phyloP scores from a whole-genome alignment of 768 basidiomycete genomes.

The Phanerochaete sordida region DNA sequence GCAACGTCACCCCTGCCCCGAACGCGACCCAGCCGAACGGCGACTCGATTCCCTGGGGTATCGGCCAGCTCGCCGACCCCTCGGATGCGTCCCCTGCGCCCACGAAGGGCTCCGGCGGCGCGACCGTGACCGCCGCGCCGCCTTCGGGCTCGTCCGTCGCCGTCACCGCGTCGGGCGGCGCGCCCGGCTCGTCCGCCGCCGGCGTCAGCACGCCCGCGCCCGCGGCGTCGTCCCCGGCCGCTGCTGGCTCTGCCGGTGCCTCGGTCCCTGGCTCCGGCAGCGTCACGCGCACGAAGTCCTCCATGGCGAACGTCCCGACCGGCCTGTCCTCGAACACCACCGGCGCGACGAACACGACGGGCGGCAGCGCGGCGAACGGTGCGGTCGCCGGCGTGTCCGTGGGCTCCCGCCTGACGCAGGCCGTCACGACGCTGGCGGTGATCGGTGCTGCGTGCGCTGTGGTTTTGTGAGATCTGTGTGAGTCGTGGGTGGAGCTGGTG shows the following conservation, averaged over 20 bases:
- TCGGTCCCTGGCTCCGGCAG: constrained; percentile 2
- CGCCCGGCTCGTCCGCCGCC: constrained; percentile 1
- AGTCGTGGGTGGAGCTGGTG: not conserved
- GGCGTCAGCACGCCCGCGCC: not conserved
- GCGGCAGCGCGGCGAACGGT: constrained; percentile 8
- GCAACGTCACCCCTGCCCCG: constrained; percentile 43
- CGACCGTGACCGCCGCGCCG: constrained; percentile 1
- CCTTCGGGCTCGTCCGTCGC: constrained; percentile 1
- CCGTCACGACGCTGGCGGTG: constrained; percentile 18
- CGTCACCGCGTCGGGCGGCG: not conserved
- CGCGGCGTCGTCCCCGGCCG: not conserved
- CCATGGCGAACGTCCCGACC: not conserved
- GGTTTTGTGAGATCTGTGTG: constrained; percentile 15
- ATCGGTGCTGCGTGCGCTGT: constrained; percentile 21
- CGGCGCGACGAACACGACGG: constrained; percentile 4
- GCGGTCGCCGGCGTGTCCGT: constrained; percentile 12
- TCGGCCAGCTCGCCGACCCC: constrained; percentile 48
- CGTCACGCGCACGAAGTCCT: not conserved
- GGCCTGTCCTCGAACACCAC: constrained; percentile 1
- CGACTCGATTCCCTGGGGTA: constrained; percentile 59
- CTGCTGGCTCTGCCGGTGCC: not conserved
- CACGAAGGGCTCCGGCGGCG: constrained; percentile 7
- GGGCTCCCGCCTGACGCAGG: constrained; percentile 15
- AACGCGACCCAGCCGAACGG: constrained; percentile 49
- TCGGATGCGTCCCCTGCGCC: constrained; percentile 30